Evolutionary conservation across 352 stramenopile genomes (phyloP).

Genomic region (Saprolegnia diclina): DNA sequence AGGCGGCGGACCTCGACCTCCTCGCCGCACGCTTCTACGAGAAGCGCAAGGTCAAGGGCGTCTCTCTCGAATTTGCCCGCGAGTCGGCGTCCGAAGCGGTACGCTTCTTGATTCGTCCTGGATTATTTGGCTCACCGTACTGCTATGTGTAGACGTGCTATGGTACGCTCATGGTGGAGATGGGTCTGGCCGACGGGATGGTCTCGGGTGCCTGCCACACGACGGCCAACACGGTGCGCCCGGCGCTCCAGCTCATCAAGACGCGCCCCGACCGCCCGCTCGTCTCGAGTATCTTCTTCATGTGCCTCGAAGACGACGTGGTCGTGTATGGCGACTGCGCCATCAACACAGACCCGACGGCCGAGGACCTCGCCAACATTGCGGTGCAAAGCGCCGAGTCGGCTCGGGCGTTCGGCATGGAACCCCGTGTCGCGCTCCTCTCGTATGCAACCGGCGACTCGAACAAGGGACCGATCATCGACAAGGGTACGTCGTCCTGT

Average conservation of each 20-base stretch:
- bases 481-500: slow-evolving; percentile 50
- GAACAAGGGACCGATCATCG: slow-evolving; percentile 72
- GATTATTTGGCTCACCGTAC: no score
- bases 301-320: slow-evolving; percentile 75
- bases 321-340: slow-evolving; percentile 82
- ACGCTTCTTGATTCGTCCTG: slow-evolving; percentile 45
- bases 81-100: slow-evolving; percentile 49
- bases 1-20: slow-evolving; percentile 42
- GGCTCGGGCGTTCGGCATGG: slow-evolving; percentile 68
- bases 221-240: slow-evolving; percentile 84
- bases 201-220: slow-evolving; percentile 80
- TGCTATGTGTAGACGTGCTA: slow-evolving; percentile 54
- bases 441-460: slow-evolving; percentile 80
- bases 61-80: slow-evolving; percentile 47
- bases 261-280: slow-evolving; percentile 54
- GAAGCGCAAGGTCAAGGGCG: slow-evolving; percentile 80
- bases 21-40: slow-evolving; percentile 61
- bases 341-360: slow-evolving; percentile 75
- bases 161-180: slow-evolving; percentile 81
- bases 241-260: slow-evolving; percentile 85
- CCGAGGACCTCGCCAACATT: slow-evolving; percentile 72
- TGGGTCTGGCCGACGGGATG: slow-evolving; percentile 76
- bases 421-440: slow-evolving; percentile 75
- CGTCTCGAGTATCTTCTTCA: slow-evolving; percentile 85
- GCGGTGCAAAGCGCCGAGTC: slow-evolving; percentile 70